phyloP scores from a whole-genome alignment of 306 rosid genomes.

The Chamaecrista fasciculata region DNA sequence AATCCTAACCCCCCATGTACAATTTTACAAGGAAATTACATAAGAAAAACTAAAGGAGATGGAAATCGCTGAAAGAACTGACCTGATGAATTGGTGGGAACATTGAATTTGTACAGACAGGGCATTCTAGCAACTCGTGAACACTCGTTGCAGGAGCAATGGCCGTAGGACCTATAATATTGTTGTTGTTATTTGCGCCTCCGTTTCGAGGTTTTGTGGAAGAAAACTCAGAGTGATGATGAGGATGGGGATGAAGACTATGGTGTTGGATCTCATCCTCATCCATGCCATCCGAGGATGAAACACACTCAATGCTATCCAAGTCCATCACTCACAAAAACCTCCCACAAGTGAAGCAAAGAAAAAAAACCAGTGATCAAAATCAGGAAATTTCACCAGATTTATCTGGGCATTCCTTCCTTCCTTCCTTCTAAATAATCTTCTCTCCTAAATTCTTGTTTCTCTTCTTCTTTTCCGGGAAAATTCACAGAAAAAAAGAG shows the following conservation, averaged over 20 bases:
- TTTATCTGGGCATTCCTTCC: slow-evolving; percentile 30
- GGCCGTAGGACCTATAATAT: slow-evolving; percentile 44
- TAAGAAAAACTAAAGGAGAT: neutral
- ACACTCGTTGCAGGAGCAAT: slow-evolving; percentile 92
- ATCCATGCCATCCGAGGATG: slow-evolving; percentile 74
- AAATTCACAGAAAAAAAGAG: slow-evolving; percentile 9
- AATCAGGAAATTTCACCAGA: slow-evolving; percentile 28
- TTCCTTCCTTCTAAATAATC: slow-evolving; percentile 16
- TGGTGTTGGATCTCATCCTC: slow-evolving; percentile 85
- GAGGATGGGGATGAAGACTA: slow-evolving; percentile 47
- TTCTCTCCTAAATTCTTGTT: slow-evolving; percentile 29
- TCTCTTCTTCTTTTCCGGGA: slow-evolving; percentile 11
- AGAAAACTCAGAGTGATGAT: slow-evolving; percentile 70
- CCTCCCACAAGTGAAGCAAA: slow-evolving; percentile 13
- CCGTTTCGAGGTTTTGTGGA: slow-evolving; percentile 70
- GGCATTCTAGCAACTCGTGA: slow-evolving; percentile 92
- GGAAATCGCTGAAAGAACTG: neutral
- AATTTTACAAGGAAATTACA: neutral
- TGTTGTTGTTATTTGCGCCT: slow-evolving; percentile 33
- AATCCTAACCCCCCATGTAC: neutral
- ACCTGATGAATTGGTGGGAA: slow-evolving; percentile 98
- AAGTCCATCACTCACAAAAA: slow-evolving; percentile 59
- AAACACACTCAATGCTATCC: slow-evolving; percentile 86
- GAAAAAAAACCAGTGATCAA: slow-evolving; percentile 39
- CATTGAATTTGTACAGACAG: slow-evolving; percentile 97